Base-by-base conservation (phyloP, 1,139 yeast genomes). In the Nakaseomyces kungkrabaensis region DNA sequence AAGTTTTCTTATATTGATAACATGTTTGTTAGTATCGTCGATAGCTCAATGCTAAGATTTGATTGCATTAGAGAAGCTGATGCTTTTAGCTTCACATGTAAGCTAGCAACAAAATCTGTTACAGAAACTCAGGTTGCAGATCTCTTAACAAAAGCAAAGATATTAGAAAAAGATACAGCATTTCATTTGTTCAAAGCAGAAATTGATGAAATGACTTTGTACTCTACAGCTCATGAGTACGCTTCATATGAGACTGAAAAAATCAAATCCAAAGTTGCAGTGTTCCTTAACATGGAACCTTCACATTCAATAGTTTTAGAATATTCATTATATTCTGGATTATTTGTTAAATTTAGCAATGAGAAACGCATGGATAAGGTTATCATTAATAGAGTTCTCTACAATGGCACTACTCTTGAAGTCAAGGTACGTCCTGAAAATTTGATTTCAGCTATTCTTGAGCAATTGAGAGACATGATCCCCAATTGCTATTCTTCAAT, bases 141-240 rank as follows among this genome's bases (percentile, higher is more conserved):
- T 48, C 69, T 85, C 43, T 67, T 87, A 6, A 80, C 85, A 52
- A 89, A 89, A 63, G 89, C 96, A 0, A 82, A 79, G 56, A 80
- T 90, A 34, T 70, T 89, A 51, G 80, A 82, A 62, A 90, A 90
- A 60, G 76, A 82, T 3, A 85, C 88, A 49, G 90, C 96, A 3
- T 88, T 90, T 67, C 97, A 90, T 69, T 69, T 90, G 34, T 90
- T 90, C 71, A 80, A 77, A 57, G 59, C 64, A 44, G 57, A 54
- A 7, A 57, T 61, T 8, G 69, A 72, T 45, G 73, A 72, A n/a
- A 63, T 80, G 26, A 72, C 75, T 5, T 62, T 84, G 0, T 89
- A 80, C 64, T 81, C 85, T 13, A 82, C 95, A 0, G 97, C 96
- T 1, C 96, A 90, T 61, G 94, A 84, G 56, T 59, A 72, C 4